Base-by-base conservation (phyloP, 2,329 filamentous ascomycete species). In the Pyricularia sp. region DNA sequence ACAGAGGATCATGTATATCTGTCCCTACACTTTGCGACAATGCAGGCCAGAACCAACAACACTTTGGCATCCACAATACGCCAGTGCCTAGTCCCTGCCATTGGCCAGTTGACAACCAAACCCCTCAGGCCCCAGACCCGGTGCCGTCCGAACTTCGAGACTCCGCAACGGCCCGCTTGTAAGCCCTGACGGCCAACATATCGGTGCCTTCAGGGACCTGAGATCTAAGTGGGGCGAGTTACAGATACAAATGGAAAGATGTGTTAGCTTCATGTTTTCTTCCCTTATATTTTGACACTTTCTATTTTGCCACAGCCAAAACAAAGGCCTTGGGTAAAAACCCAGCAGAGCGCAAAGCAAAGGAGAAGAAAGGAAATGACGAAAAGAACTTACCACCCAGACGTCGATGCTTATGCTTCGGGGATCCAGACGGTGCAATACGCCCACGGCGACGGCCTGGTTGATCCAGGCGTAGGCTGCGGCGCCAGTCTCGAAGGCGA, bases 391-490 rank as follows among this genome's bases (percentile, higher is more conserved):
- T 31, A 68, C 66, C 66, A 61, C 50, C 66, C 66, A 68, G 1
- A 58, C 55, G 33, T 68, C 66, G n/a, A 68, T 68, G 5, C 20
- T 68, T 20, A 68, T 30, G 50, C 14, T 20, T n/a, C 26, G 10
- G 20, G 50, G 20, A 10, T 12, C 7, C 55, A 63, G 12, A 3
- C 66, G 50, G 17, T 36, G 36, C 10, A 68, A 20, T 4, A 68
- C 66, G 2, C 66, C 55, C 1, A 42, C 66, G 30, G 50, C 66
- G 1, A 68, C 66, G 25, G 59, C 66, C 55, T 25, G 28, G 28
- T 68, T 68, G 50, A 68, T 55, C 66, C 66, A 68, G 28, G 30
- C 28, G 55, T 68, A 68, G 26, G 11, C 30, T 1, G 20, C 26
- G 4, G 20, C 20, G 3, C 66, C 66, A 2, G 66, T 68, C 66